Evolutionary conservation across 106 monocot species (phyloP).

Genomic region (Cymbidium sinense): DNA sequence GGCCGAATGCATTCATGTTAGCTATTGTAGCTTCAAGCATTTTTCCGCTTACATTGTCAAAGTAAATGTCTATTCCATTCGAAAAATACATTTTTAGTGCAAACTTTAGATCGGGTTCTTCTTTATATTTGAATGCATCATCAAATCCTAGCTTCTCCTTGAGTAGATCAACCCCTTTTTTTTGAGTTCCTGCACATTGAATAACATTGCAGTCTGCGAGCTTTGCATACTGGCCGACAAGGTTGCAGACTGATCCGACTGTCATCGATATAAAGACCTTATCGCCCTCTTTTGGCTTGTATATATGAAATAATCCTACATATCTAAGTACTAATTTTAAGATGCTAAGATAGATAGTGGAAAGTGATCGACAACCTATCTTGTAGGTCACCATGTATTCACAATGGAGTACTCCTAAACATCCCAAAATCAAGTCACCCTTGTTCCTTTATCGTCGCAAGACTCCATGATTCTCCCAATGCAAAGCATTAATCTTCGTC

Average conservation of each 20-base stretch:
- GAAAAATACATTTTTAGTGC: too few relatives aligned
- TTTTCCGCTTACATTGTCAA: too few relatives aligned
- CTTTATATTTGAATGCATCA: slow-evolving; percentile 11
- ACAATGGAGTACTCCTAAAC: slow-evolving; percentile 21
- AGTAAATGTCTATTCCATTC: too few relatives aligned
- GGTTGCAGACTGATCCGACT: slow-evolving; percentile 19
- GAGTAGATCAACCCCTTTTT: slow-evolving; percentile 18
- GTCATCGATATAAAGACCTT: slow-evolving; percentile 24
- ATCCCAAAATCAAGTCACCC: slow-evolving; percentile 14
- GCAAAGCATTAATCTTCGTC: not conserved
- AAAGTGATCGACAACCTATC: too few relatives aligned
- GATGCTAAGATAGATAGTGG: too few relatives aligned
- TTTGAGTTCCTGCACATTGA: slow-evolving; percentile 13
- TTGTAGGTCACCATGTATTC: not conserved
- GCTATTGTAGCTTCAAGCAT: too few relatives aligned
- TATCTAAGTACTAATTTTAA: slow-evolving; percentile 18
- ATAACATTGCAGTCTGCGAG: slow-evolving; percentile 19
- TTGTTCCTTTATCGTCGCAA: slow-evolving; percentile 2
- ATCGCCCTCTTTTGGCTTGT: slow-evolving; percentile 19
- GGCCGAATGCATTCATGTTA: too few relatives aligned
- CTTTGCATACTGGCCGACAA: slow-evolving; percentile 27
- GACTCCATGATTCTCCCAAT: slow-evolving; percentile 30
- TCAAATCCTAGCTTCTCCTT: slow-evolving; percentile 45
- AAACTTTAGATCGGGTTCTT: too few relatives aligned
- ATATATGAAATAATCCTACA: slow-evolving; percentile 9